Evolutionary conservation across 768 basidiomycete genomes (phyloP), one percentile per base, ranked within the genome.

Genomic region (Agaricus subrufescens): DNA sequence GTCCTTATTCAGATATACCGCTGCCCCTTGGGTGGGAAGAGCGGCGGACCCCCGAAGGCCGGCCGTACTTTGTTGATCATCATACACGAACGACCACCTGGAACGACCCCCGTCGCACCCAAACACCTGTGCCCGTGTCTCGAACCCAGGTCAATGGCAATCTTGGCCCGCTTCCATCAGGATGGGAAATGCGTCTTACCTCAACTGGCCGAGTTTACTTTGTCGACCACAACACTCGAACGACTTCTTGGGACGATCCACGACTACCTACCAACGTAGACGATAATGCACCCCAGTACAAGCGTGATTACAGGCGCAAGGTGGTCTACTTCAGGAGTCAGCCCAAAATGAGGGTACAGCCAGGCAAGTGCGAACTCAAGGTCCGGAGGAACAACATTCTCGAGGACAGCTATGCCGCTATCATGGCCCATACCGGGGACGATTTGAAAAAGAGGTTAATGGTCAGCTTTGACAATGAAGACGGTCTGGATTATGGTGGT

Each of bases 171-270:
- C 76, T 96, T 38, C 94, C 94, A 4, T 89, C 86, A 45, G 94
- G 93, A 58, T 96, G 93, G 93, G 94, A 96, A 72, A 95, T 95
- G 94, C 81, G 94, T 19, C 71, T 95, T 51, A 94, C 94, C 1
- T 86, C 87, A 1, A 92, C 89, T 0, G 81, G 81, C 7, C 80
- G 92, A 34, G 87, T 95, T 15, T 96, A 96, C 71, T 96, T 94
- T 62, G 93, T 95, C 12, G 94, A 95, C 67, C 94, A 96, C 71
- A 94, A 88, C 60, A 89, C 87, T 39, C 80, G 88, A 52, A 92
- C 92, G 15, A 95, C 94, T 14, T 84, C 90, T 5, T 95, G 93
- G 94, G 94, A 95, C 66, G 94, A 96, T 68, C 94, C 93, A 19
- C 83, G 94, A 50, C 69, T 94, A 51, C 93, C 94, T 0, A 86